Evolutionary conservation across 2,329 filamentous ascomycete species (phyloP).

Genomic region (Aspergillus felis): DNA sequence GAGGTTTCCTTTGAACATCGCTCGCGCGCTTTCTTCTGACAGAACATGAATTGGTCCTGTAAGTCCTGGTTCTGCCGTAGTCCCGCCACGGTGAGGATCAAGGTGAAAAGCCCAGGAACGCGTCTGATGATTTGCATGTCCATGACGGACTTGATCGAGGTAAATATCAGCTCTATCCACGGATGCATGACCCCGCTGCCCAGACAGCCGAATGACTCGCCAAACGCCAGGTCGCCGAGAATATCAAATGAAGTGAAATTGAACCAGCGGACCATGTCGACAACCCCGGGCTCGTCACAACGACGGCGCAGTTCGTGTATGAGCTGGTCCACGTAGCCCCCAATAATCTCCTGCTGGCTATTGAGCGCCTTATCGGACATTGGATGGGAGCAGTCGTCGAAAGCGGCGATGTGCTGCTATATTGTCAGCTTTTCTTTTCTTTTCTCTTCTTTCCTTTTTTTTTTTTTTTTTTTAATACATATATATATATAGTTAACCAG

Average conservation of each 20-base stretch:
- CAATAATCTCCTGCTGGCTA: slow-evolving; percentile 38
- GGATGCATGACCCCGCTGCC: slow-evolving; percentile 21
- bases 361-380: slow-evolving; percentile 42
- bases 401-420: slow-evolving; percentile 15
- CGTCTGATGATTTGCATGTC: slow-evolving; percentile 7
- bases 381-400: slow-evolving; percentile 37
- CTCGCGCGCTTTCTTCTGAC: background rate
- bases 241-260: slow-evolving; percentile 33
- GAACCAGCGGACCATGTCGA: slow-evolving; percentile 28
- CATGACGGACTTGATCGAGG: slow-evolving; percentile 11
- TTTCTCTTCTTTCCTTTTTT: no score
- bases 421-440: background rate
- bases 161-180: slow-evolving; percentile 23
- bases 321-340: slow-evolving; percentile 32
- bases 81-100: background rate
- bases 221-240: slow-evolving; percentile 30
- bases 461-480: no score
- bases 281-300: background rate
- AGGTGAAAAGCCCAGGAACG: background rate
- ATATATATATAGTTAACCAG: background rate
- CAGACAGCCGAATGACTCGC: slow-evolving; percentile 28
- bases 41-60: background rate
- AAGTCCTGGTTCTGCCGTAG: background rate
- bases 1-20: background rate
- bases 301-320: background rate